Evolutionary conservation across 805 yeast species (phyloP), one percentile per base, ranked within the genome.

Genomic region (Diddensiella transvaalensis): DNA sequence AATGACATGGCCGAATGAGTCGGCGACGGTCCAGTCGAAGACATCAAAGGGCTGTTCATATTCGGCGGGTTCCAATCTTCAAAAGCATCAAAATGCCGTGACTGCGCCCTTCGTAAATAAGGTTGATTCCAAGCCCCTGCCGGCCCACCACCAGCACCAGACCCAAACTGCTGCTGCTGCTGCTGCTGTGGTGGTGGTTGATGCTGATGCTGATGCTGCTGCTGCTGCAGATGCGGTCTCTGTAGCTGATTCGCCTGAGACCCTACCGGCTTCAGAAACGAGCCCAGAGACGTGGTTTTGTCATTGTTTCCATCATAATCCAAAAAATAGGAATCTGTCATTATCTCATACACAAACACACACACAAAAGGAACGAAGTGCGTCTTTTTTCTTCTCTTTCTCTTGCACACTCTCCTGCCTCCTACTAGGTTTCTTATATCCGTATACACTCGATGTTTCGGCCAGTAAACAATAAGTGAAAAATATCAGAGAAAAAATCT

Each of bases 1-100:
- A 35, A 35, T 18, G 38, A 35, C 38, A 35, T 35, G 8, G 8
- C 8, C 8, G 38, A 35, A 35, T 29, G 43, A 19, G 23, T 17
- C 35, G 24, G 40, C 19, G 37, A 13, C 13, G 23, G 21, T 13
- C 38, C 38, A 6, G 38, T 10, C 10, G 32, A 11, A 22, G 42
- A 8, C n/a, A 19, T 8, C 37, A 26, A 22, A 4, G 18, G 43
- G 18, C 41, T 18, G n/a, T 11, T 24, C 17, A 18, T 13, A 6
- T 11, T 11, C 22, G 39, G 39, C 17, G 18, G 22, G 8, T 40
- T 39, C 40, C 42, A 48, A 40, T 46, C 46, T 18, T 29, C 33
- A 40, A 54, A 54, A 22, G 53, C 42, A 23, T 57, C 60, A 39
- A 57, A 57, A 43, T 57, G 58, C n/a, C 60, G 48, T 40, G 59